Conservation (phyloP, 1,139 yeast genomes). For the Suhomyces coccinellae region DNA sequence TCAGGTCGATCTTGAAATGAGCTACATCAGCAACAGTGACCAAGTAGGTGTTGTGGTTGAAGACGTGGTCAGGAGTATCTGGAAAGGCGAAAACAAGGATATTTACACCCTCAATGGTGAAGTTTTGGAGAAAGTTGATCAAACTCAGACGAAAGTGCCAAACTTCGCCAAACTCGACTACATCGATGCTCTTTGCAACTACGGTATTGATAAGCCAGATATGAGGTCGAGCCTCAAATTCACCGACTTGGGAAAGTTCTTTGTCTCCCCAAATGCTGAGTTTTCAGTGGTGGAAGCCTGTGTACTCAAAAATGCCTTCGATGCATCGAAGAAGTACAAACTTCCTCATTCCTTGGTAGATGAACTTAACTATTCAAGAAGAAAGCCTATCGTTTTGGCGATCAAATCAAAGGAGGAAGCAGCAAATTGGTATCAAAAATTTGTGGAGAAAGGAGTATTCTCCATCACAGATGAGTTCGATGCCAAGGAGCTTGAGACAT, state of each 20-base stretch:
- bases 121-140: neutral
- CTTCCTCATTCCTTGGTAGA: slow-evolving; percentile 44
- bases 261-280: slow-evolving; percentile 29
- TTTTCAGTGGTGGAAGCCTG: slow-evolving; percentile 75
- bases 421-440: slow-evolving; percentile 43
- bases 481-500: slow-evolving; percentile 24
- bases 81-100: slow-evolving; percentile 50
- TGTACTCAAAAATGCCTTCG: slow-evolving; percentile 54
- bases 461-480: slow-evolving; percentile 19
- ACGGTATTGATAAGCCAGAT: slow-evolving; percentile 96
- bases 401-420: slow-evolving; percentile 42
- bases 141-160: slow-evolving; percentile 11
- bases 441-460: slow-evolving; percentile 33
- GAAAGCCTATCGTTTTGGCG: slow-evolving; percentile 61
- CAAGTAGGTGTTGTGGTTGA: slow-evolving; percentile 68
- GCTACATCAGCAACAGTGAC: slow-evolving; percentile 68
- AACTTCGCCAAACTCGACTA: slow-evolving; percentile 56
- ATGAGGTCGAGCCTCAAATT: slow-evolving; percentile 63
- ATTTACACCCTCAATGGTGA: slow-evolving; percentile 33
- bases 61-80: slow-evolving; percentile 52
- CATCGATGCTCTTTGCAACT: slow-evolving; percentile 63
- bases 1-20: slow-evolving; percentile 92
- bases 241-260: slow-evolving; percentile 44
- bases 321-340: slow-evolving; percentile 23
- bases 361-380: slow-evolving; percentile 48